A percentile compares a stretch with the other conserved stretches of the same genome.
Conservation (phyloP, 2,329 filamentous ascomycete genomes). For the Fulvia fulva region DNA sequence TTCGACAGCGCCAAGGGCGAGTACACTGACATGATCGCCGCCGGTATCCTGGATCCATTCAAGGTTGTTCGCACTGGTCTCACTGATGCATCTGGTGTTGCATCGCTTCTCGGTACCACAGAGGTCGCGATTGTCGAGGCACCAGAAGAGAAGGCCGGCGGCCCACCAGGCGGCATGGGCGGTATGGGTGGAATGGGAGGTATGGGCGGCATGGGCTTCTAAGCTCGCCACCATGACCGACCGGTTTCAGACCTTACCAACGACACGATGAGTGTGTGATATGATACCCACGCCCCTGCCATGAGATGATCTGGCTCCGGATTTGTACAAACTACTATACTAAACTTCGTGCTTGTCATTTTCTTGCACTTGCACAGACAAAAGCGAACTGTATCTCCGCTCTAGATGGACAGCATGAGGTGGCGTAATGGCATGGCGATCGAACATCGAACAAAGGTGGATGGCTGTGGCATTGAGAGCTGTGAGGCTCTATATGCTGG, state of each 20-base stretch:
- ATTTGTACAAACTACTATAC: slow-evolving; percentile 13
- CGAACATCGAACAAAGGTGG: background rate
- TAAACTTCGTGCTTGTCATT: slow-evolving; percentile 11
- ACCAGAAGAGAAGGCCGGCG: slow-evolving; percentile 78
- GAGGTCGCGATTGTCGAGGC: slow-evolving; percentile 98
- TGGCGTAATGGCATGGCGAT: slow-evolving; percentile 9
- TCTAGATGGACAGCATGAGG: slow-evolving; percentile 7
- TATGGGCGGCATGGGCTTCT: slow-evolving; percentile 25
- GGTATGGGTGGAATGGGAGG: slow-evolving; percentile 60
- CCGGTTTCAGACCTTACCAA: background rate
- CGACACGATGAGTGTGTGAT: slow-evolving; percentile 9
- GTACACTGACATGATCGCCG: slow-evolving; percentile 96
- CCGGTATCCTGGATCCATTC: slow-evolving; percentile 97
- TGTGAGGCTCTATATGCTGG: slow-evolving; percentile 1
- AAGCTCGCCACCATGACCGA: slow-evolving; percentile 13
- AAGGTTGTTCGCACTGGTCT: slow-evolving; percentile 98
- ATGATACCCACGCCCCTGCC: slow-evolving; percentile 14
- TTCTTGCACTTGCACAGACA: slow-evolving; percentile 7
- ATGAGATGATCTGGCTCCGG: slow-evolving; percentile 1
- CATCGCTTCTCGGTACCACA: slow-evolving; percentile 93
- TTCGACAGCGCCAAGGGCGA: slow-evolving; percentile 96
- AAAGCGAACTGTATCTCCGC: slow-evolving; percentile 10
- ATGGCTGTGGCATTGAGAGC: background rate
- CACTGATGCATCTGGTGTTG: slow-evolving; percentile 90
- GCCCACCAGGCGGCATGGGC: slow-evolving; percentile 47